These are phyloP conservation scores for Lichtheimia corymbifera DNA, from an alignment of 371 early-diverging fungal species.

Conservation along the genomic window DNA sequence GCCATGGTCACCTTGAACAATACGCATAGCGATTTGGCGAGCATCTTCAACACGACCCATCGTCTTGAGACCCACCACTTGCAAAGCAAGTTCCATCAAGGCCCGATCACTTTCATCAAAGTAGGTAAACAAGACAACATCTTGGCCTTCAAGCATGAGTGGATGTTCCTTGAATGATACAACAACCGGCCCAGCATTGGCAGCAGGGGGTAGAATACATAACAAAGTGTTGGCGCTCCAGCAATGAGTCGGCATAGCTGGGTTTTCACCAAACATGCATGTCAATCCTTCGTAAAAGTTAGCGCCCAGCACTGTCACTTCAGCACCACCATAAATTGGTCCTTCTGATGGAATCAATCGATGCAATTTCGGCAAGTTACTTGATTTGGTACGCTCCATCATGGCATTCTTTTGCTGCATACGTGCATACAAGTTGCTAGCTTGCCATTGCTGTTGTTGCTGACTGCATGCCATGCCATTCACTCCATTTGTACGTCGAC, in stretches of 20 bases:
- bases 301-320: conserved; percentile 69
- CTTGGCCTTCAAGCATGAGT: conserved; percentile 49
- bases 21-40: conserved; percentile 62
- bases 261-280: conserved; percentile 69
- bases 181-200: conserved; percentile 67
- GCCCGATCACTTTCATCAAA: conserved; percentile 75
- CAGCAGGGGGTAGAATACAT: conserved; percentile 73
- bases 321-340: conserved; percentile 73
- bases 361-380: conserved; percentile 40
- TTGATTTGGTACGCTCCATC: conserved; percentile 21
- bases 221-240: conserved; percentile 68
- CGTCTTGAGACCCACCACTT: conserved; percentile 72
- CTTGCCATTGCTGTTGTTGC: conserved; percentile 25
- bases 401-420: conserved; percentile 28
- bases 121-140: conserved; percentile 57
- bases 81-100: conserved; percentile 75
- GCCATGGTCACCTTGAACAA: conserved; percentile 63
- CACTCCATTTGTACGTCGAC: conserved; percentile 10
- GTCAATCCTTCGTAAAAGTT: conserved; percentile 68
- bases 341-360: conserved; percentile 70
- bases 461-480: conserved; percentile 7
- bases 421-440: conserved; percentile 34
- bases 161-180: conserved; percentile 64
- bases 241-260: conserved; percentile 62
- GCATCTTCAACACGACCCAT: conserved; percentile 66